Conservation (phyloP, 2,329 filamentous ascomycete species). For the Ceratocystiopsis minuta region DNA sequence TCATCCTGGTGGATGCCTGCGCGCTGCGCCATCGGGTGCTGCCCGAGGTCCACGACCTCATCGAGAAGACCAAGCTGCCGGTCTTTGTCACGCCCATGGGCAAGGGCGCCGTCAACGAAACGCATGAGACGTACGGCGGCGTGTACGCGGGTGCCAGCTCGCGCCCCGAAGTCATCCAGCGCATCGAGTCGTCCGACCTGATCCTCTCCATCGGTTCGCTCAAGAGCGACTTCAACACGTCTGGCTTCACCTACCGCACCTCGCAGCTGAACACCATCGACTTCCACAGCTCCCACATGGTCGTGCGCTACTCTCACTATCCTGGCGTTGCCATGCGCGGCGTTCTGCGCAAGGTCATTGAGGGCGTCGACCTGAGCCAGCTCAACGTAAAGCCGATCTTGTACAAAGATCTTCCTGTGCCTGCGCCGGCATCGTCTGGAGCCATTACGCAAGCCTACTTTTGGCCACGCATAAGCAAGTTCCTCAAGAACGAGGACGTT, state of each 20-base stretch:
- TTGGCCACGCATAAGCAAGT: constrained; percentile 10
- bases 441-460: constrained; percentile 10
- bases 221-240: constrained; percentile 64
- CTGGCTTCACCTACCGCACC: constrained; percentile 65
- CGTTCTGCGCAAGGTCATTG: constrained; percentile 53
- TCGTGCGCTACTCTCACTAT: constrained; percentile 63
- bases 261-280: constrained; percentile 64
- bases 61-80: constrained; percentile 57
- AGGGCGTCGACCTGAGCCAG: constrained; percentile 36
- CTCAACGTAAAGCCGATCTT: constrained; percentile 38
- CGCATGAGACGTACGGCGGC: constrained; percentile 57
- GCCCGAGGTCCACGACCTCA: constrained; percentile 51
- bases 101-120: constrained; percentile 68
- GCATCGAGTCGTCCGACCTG: constrained; percentile 51
- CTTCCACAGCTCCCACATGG: constrained; percentile 56
- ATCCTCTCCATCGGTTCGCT: constrained; percentile 50
- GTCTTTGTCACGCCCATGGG: constrained; percentile 85
- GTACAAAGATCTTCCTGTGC: constrained; percentile 26
- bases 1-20: constrained; percentile 71
- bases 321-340: constrained; percentile 61
- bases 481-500: constrained; percentile 42
- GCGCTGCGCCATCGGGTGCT: constrained; percentile 60
- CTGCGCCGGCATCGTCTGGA: constrained; percentile 3
- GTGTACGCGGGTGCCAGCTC: constrained; percentile 72
- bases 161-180: constrained; percentile 41